Conservation (phyloP, 768 basidiomycete species). For the Lepiota venenata region DNA sequence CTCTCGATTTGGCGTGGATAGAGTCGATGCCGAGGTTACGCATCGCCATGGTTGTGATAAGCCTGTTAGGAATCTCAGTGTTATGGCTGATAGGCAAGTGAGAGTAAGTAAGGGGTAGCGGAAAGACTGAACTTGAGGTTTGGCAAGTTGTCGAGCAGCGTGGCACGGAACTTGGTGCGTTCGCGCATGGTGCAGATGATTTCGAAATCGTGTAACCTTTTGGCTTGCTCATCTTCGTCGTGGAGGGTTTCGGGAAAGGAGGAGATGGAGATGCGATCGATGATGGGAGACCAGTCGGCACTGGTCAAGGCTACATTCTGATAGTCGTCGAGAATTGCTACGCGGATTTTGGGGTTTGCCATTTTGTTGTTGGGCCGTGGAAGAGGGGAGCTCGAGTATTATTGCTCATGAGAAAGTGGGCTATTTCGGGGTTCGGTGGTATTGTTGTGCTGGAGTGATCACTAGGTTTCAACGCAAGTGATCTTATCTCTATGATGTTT, state of each 20-base stretch:
- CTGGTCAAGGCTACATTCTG: constrained; percentile 47
- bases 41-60: constrained; percentile 57
- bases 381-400: too few relatives aligned
- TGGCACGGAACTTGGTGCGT: constrained; percentile 51
- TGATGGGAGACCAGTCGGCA: constrained; percentile 52
- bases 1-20: constrained; percentile 40
- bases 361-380: not conserved
- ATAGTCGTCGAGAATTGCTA: constrained; percentile 64
- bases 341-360: constrained; percentile 20
- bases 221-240: constrained; percentile 47
- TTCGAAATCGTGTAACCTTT: constrained; percentile 46
- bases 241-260: constrained; percentile 49
- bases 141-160: constrained; percentile 51
- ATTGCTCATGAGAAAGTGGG: too few relatives aligned
- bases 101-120: too few relatives aligned
- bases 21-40: constrained; percentile 49
- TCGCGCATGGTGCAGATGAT: constrained; percentile 69
- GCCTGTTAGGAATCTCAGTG: constrained; percentile 19
- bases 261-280: constrained; percentile 34
- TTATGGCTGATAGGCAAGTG: too few relatives aligned
- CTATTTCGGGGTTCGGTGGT: too few relatives aligned
- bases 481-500: too few relatives aligned
- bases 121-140: constrained; percentile 56
- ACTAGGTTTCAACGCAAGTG: too few relatives aligned
- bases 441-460: too few relatives aligned